Base-by-base conservation (phyloP, 1,284 basidiomycete species). In the Stygiomarasmius scandens region DNA sequence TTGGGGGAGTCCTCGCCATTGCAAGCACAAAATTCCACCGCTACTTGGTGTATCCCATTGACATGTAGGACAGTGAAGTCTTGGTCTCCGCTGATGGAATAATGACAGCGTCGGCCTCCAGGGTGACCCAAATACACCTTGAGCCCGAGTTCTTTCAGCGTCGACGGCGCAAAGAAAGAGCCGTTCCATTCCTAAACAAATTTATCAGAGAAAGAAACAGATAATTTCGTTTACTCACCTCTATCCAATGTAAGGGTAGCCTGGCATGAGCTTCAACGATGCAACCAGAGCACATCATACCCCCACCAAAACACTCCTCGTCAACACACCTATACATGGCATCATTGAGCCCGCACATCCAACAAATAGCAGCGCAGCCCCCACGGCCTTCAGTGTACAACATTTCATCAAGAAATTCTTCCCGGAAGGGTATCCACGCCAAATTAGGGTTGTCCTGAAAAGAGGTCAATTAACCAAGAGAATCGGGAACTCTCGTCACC, bases 21-120 rank as follows among this genome's bases (percentile, higher is more conserved):
- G 25, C 57, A 61, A 6, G 49, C 54, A 38, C 60, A 61, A 46
- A 55, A 61, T 10, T 49, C 22, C 1, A 58, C 20, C 11, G n/a
- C 24, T 2, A 61, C 44, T 2, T 23, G 8, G 36, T 61, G 56
- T 12, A 61, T 53, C 11, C 57, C 56, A 32, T 58, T 58, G 12
- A 34, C 22, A n/a, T 45, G 20, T 8, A 61, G 20, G n/a, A 61
- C 53, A 19, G 24, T 23, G 29, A 61, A 59, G 14, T 56, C 52
- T 9, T 44, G 8, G 29, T 55, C 16, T 8, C 24, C 51, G 3
- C 8, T 1, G 4, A n/a, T n/a, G 16, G 53, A 49, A 32, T 29
- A 43, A n/a, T 20, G 22, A 45, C 61, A 62, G 2, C 4, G 8
- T 36, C 25, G n/a, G 6, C 55, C 52, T 6, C 52, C 38, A 1